Conservation (phyloP, 331 rosid species). For the Rhamnella rubrinervis region DNA sequence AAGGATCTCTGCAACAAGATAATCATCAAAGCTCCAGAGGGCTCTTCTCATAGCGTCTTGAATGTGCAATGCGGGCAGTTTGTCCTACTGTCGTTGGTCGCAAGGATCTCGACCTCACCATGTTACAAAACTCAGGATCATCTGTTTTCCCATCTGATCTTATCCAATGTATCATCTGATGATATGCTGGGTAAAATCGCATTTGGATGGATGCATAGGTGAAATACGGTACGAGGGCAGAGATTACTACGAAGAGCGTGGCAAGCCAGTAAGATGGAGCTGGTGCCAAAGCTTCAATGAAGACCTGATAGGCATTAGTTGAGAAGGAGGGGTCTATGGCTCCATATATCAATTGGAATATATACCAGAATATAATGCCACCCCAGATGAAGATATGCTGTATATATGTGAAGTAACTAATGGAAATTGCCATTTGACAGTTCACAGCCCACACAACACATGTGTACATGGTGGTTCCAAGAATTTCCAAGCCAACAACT, state of each 20-base stretch:
- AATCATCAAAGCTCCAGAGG: too few relatives aligned
- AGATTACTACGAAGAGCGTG: constrained; percentile 52
- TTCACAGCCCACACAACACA: constrained; percentile 92
- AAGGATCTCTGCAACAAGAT: not conserved
- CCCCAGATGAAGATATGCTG: constrained; percentile 98
- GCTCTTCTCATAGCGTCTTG: constrained; percentile 44
- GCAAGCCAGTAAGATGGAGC: constrained; percentile 74
- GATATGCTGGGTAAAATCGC: constrained; percentile 85
- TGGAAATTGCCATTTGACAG: constrained; percentile 87
- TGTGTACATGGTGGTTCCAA: constrained; percentile 83
- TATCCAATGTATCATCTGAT: constrained; percentile 96
- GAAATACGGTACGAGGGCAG: constrained; percentile 73
- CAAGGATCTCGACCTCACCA: constrained; percentile 76
- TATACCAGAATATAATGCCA: constrained; percentile 65
- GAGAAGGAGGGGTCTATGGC: constrained; percentile 64
- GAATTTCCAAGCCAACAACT: constrained; percentile 53
- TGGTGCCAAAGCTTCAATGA: constrained; percentile 85
- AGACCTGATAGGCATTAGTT: constrained; percentile 80
- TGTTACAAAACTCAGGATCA: constrained; percentile 71
- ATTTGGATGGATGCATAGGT: constrained; percentile 60
- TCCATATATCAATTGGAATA: constrained; percentile 85
- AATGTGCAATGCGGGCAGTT: constrained; percentile 79
- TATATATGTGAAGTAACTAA: constrained; percentile 81
- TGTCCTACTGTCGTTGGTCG: constrained; percentile 78
- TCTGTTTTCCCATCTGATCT: constrained; percentile 61